Conservation (phyloP, 2,329 filamentous ascomycete genomes). For the Beauveria scarabaeidicola region DNA sequence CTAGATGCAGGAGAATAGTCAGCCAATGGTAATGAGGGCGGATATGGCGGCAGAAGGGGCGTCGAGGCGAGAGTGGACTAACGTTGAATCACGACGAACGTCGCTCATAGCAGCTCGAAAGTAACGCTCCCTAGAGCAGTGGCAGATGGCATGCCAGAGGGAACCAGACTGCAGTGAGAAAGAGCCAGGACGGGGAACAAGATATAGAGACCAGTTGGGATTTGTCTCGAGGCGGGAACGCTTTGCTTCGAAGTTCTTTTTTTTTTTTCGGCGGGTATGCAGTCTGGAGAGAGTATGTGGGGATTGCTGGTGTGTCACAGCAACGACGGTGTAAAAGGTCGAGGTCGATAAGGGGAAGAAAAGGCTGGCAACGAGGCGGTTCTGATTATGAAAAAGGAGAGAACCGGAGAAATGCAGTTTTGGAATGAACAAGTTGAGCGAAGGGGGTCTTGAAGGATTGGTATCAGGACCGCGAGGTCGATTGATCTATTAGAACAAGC, state of each 20-base stretch:
- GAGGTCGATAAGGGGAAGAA: neutral
- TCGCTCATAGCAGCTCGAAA: conserved; percentile 52
- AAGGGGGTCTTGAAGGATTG: neutral
- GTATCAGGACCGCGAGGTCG: conserved; percentile 7
- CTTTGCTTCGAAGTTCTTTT: conserved; percentile 1
- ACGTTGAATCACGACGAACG: conserved; percentile 48
- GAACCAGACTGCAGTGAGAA: neutral
- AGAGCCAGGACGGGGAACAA: neutral
- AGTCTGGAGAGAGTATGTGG: conserved; percentile 7
- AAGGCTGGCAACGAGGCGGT: neutral
- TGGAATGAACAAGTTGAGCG: neutral
- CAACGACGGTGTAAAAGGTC: conserved; percentile 4
- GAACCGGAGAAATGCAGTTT: neutral
- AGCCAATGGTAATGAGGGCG: conserved; percentile 18
- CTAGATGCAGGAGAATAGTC: conserved; percentile 22
- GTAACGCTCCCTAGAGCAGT: conserved; percentile 8
- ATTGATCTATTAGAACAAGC: neutral
- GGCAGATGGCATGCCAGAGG: conserved; percentile 8
- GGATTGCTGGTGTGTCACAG: conserved; percentile 10
- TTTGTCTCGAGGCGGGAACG: conserved; percentile 5
- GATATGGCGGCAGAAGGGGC: neutral
- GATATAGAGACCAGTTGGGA: neutral
- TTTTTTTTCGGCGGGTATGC: conserved; percentile 10
- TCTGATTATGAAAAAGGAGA: neutral
- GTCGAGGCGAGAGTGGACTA: conserved; percentile 9